Base-by-base conservation (phyloP, 2,329 filamentous ascomycete genomes). In the Nemania sp. region DNA sequence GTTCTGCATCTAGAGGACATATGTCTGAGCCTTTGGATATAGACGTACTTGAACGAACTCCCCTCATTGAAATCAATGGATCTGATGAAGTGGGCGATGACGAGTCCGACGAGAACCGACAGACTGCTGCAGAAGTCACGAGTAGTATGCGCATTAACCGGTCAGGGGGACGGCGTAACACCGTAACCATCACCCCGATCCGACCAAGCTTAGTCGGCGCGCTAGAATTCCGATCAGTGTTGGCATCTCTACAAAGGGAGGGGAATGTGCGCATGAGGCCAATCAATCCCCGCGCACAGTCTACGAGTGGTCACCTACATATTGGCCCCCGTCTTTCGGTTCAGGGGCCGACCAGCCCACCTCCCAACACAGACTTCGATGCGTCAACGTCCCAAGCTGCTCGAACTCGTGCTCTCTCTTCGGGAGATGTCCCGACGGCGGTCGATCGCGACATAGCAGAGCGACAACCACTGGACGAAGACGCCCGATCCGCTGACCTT, bases 181-280 rank as follows among this genome's bases (percentile, higher is more conserved):
- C 86, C 60, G 91, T 89, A 0, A 80, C 90, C 2, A 81, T 92
- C 56, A 93, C 86, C 6, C 89, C 91, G 0, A 97, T 99, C 58
- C 82, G 94, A 37, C 93, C 94, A 1, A 97, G 94, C 75, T 76
- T 99, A 41, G 88, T 99, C 3, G 94, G 94, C 37, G 94, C 90
- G 7, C 77, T 99, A 52, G 94, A 99, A 72, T 99, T 99, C 64
- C 83, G 92, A 63, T 93, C 93, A 2, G 88, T 96, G 3, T 76
- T 99, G 40, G 88, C 90, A n/a, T 91, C 91, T 2, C 74, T 99
- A 52, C 86, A 95, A 65, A 89, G 86, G 60, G 89, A 91, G 51
- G 84, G 89, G 66, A 94, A 90, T 60, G 82, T 89, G 22, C 84
- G 86, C 63, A 80, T 88, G 15, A 82, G 85, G 37, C 82, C 86